Conservation (phyloP, 176 grass and related monocot species). For the Eragrostis curvula region DNA sequence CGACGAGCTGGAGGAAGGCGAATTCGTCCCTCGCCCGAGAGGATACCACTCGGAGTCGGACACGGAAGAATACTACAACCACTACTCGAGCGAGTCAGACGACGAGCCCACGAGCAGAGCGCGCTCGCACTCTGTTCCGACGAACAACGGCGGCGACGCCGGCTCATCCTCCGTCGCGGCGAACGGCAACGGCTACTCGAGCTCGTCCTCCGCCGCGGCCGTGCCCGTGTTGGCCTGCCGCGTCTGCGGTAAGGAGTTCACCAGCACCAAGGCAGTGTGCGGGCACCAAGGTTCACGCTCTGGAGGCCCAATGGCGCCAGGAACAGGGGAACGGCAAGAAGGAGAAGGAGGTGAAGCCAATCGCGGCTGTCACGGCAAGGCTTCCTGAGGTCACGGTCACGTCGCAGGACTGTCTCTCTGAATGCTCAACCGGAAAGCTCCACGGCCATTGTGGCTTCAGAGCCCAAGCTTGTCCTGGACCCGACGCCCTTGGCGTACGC, state of each 20-base stretch:
- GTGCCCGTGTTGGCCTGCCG: neutral
- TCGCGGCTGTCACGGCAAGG: neutral
- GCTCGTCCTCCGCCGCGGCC: neutral
- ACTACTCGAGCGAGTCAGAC: neutral
- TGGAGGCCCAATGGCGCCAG: neutral
- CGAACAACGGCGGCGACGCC: neutral
- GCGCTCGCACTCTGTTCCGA: neutral
- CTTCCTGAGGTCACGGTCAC: neutral
- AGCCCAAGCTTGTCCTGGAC: neutral
- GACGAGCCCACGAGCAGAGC: neutral
- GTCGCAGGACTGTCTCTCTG: neutral
- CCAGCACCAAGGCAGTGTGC: conserved; percentile 9
- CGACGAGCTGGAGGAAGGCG: neutral
- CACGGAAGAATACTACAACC: neutral
- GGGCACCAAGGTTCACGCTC: conserved; percentile 43
- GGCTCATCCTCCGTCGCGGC: neutral
- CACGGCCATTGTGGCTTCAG: neutral
- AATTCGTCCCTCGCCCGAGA: neutral
- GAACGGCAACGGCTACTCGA: neutral
- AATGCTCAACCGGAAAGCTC: neutral
- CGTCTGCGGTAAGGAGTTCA: conserved; percentile 30
- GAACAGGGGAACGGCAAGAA: neutral
- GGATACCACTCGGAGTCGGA: neutral
- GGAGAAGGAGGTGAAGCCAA: neutral
- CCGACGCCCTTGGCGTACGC: conserved; percentile 8